Conservation (phyloP, 1,284 basidiomycete species). For the Puccinia horiana region DNA sequence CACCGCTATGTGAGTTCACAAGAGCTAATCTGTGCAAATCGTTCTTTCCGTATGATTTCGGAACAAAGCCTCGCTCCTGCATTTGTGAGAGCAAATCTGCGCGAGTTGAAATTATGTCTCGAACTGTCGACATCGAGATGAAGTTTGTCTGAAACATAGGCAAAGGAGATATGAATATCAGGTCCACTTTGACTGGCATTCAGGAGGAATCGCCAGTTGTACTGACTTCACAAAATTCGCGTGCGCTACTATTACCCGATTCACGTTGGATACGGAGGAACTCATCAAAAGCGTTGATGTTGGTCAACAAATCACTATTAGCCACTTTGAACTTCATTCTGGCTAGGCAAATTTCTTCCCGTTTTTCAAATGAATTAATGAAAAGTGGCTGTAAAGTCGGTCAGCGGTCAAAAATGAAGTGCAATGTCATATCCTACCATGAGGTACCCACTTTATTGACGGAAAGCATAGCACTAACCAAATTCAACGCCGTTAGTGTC, state of each 20-base stretch:
- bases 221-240: conserved; percentile 72
- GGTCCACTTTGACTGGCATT: background rate
- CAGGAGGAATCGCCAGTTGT: background rate
- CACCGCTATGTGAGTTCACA: conserved; percentile 48
- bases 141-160: conserved; percentile 65
- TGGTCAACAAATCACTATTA: conserved; percentile 84
- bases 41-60: conserved; percentile 58
- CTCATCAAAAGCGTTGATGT: conserved; percentile 74
- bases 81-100: conserved; percentile 76
- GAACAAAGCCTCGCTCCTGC: conserved; percentile 72
- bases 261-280: conserved; percentile 65
- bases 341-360: conserved; percentile 76
- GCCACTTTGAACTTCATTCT: conserved; percentile 69
- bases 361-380: conserved; percentile 74
- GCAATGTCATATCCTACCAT: background rate
- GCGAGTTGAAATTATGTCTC: conserved; percentile 79
- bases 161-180: background rate
- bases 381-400: conserved; percentile 86
- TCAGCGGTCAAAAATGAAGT: conserved; percentile 68
- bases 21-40: conserved; percentile 52
- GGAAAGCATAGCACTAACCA: conserved; percentile 37
- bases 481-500: background rate
- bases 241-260: conserved; percentile 63
- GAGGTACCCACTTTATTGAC: conserved; percentile 33
- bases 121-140: conserved; percentile 72